Evolutionary conservation across 2,329 filamentous ascomycete species (phyloP).

Genomic region (Chrysoporthe deuterocubensis): DNA sequence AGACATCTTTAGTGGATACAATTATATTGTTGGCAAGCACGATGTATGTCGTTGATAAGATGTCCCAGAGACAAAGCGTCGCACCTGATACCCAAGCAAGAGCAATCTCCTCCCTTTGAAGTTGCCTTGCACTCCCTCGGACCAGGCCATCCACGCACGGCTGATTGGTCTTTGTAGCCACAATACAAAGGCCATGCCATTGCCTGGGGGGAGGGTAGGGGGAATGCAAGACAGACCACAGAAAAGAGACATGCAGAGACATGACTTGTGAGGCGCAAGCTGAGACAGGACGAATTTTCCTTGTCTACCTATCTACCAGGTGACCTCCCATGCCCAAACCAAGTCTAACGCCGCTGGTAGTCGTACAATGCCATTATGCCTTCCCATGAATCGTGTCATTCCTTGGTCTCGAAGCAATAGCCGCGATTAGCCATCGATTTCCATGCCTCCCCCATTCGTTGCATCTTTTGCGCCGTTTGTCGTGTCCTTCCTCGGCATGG

Average conservation of each 20-base stretch:
- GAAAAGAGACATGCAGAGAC: too few relatives aligned
- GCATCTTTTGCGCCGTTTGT: constrained; percentile 51
- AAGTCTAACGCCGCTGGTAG: constrained; percentile 24
- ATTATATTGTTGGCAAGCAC: background rate
- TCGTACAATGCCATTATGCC: constrained; percentile 31
- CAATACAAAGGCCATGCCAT: background rate
- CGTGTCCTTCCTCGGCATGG: constrained; percentile 74
- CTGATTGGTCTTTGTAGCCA: background rate
- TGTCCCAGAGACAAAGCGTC: background rate
- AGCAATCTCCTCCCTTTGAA: background rate
- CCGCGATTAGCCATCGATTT: constrained; percentile 63
- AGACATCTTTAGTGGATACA: background rate
- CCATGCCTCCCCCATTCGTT: constrained; percentile 67
- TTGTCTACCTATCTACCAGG: constrained; percentile 26
- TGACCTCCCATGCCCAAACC: constrained; percentile 23
- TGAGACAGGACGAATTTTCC: constrained; percentile 15
- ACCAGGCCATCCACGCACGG: background rate
- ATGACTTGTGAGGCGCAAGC: constrained; percentile 15
- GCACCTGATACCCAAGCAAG: background rate
- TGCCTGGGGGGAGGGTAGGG: too few relatives aligned
- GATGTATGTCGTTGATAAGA: background rate
- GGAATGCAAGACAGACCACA: too few relatives aligned
- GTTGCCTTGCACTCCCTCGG: background rate
- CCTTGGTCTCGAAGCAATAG: constrained; percentile 20
- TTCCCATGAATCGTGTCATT: constrained; percentile 27